A percentile compares a stretch with the other conserved stretches of the same genome.
These are phyloP conservation scores for Starmerella potacharoeniae DNA, from an alignment of 805 yeast genomes.

Conservation along the genomic window DNA sequence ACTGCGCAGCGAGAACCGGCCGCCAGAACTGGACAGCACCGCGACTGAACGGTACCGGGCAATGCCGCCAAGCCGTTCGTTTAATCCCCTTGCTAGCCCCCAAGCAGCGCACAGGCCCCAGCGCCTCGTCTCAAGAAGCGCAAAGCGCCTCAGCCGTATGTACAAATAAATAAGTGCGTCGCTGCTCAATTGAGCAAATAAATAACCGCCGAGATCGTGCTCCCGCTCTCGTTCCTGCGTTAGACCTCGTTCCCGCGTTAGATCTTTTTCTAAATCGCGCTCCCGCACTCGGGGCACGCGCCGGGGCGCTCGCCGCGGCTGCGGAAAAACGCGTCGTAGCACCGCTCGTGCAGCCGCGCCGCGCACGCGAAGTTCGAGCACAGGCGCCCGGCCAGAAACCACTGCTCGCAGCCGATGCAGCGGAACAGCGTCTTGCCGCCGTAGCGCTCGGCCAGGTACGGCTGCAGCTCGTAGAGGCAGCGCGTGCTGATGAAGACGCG, in stretches of 20 bases:
- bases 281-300: conserved; percentile 11
- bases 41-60: too few species aligned
- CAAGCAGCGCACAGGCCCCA: too few species aligned
- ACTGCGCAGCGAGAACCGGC: too few species aligned
- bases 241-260: conserved; percentile 1
- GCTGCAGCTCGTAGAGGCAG: conserved; percentile 10
- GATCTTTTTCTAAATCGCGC: not conserved
- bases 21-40: too few species aligned
- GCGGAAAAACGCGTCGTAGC: conserved; percentile 15
- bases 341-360: conserved; percentile 17
- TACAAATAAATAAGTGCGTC: too few species aligned
- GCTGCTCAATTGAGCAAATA: too few species aligned
- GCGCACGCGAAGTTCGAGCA: conserved; percentile 12
- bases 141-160: too few species aligned
- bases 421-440: conserved; percentile 11
- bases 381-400: conserved; percentile 15
- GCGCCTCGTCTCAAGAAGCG: too few species aligned
- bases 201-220: too few species aligned
- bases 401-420: conserved; percentile 18
- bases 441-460: conserved; percentile 9
- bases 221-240: too few species aligned
- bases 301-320: conserved; percentile 3
- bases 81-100: too few species aligned
- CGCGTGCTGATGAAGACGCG: conserved; percentile 9
- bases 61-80: too few species aligned